Percentiles rank a stretch among this genome's conserved stretches.
Conservation (phyloP, 805 yeast species). For the Saccharomycopsis guyanensis region DNA sequence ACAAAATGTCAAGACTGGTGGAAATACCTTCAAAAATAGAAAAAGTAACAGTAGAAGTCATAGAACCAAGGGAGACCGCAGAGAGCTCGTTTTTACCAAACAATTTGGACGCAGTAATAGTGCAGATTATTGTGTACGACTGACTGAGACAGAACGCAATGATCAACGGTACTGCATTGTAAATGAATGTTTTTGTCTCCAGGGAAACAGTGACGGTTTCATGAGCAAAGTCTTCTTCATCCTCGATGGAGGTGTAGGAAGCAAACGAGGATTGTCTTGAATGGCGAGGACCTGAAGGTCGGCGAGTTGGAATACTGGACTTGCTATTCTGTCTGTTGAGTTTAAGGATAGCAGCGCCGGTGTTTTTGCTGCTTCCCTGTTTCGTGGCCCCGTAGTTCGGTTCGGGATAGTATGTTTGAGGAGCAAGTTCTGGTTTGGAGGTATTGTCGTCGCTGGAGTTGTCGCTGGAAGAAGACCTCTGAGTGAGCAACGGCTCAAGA, state of each 20-base stretch:
- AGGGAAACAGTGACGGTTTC: constrained; percentile 31
- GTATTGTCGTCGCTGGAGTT: not conserved
- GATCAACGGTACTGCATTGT: constrained; percentile 41
- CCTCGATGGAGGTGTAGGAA: constrained; percentile 14
- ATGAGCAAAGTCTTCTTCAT: constrained; percentile 25
- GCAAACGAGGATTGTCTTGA: not conserved
- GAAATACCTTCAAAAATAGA: constrained; percentile 79
- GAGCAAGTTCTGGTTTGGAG: not conserved
- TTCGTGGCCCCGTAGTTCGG: not conserved
- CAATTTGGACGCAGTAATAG: constrained; percentile 75
- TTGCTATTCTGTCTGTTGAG: constrained; percentile 13
- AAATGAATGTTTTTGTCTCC: constrained; percentile 30
- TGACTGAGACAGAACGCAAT: constrained; percentile 57
- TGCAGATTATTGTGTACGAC: constrained; percentile 70
- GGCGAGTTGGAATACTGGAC: constrained; percentile 3
- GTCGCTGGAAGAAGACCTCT: not conserved
- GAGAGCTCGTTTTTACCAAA: constrained; percentile 69
- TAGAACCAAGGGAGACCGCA: constrained; percentile 75
- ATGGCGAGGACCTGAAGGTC: not conserved
- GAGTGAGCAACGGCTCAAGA: constrained; percentile 3
- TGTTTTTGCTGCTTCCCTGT: not conserved
- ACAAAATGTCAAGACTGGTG: constrained; percentile 72
- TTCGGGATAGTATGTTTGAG: constrained; percentile 1
- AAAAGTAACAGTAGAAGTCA: constrained; percentile 76
- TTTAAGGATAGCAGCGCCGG: not conserved